Evolutionary conservation across 179 eudicot genomes (phyloP).

Genomic region (Beta macrorhiza): DNA sequence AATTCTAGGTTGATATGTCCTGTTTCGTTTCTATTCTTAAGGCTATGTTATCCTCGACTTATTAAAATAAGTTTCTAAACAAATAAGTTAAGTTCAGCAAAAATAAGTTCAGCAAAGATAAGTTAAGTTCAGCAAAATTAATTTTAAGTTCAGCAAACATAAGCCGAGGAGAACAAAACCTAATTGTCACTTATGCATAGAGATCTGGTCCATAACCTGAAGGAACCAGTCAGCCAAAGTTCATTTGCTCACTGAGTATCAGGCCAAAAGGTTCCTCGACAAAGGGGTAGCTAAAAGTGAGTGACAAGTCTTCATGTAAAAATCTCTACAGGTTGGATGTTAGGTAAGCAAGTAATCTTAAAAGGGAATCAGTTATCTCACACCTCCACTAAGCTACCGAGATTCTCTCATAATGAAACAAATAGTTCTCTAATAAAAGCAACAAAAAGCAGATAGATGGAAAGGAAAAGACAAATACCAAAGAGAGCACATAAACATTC

Average conservation of each 20-base stretch:
- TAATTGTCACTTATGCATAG: too few relatives aligned
- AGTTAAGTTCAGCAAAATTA: too few relatives aligned
- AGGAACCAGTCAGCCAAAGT: not conserved
- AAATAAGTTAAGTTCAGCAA: too few relatives aligned
- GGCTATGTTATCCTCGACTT: too few relatives aligned
- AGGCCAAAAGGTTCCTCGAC: not conserved
- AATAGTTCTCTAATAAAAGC: not conserved
- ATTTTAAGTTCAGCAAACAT: too few relatives aligned
- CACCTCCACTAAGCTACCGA: not conserved
- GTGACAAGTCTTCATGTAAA: not conserved
- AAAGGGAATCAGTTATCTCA: not conserved
- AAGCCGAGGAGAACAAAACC: too few relatives aligned
- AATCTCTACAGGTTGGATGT: not conserved
- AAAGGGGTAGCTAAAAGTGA: not conserved
- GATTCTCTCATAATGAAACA: not conserved
- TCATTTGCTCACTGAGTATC: not conserved
- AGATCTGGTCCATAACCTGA: not conserved
- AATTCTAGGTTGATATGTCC: not conserved
- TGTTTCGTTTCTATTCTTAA: too few relatives aligned
- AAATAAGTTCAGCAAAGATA: too few relatives aligned
- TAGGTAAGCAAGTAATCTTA: too few relatives aligned
- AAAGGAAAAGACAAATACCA: not conserved
- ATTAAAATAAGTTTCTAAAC: too few relatives aligned
- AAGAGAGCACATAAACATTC: not conserved
- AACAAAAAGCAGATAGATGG: not conserved